phyloP scores from a whole-genome alignment of 1,139 yeast genomes.

The Lodderomyces theae region DNA sequence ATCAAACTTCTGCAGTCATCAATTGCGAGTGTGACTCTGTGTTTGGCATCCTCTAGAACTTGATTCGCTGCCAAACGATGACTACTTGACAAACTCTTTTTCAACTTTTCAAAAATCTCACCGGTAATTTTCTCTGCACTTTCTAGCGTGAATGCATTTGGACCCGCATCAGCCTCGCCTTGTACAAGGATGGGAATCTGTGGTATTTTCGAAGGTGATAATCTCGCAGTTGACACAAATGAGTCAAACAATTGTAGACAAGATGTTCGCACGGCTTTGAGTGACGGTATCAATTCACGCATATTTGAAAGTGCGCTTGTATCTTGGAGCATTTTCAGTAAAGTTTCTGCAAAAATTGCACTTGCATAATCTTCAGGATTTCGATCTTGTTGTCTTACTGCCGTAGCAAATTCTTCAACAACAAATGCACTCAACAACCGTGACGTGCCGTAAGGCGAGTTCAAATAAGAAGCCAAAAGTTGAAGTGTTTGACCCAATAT shows the following conservation, averaged over 20 bases:
- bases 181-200: slow-evolving; percentile 85
- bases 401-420: slow-evolving; percentile 67
- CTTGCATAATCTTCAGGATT: slow-evolving; percentile 13
- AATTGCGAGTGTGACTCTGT: slow-evolving; percentile 63
- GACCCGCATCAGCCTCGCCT: slow-evolving; percentile 94
- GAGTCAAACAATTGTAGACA: slow-evolving; percentile 80
- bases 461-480: slow-evolving; percentile 39
- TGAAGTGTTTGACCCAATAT: slow-evolving; percentile 37
- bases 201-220: slow-evolving; percentile 75
- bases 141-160: slow-evolving; percentile 82
- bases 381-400: slow-evolving; percentile 21
- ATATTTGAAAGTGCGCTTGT: slow-evolving; percentile 54
- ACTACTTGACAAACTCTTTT: slow-evolving; percentile 64
- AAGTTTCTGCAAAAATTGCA: slow-evolving; percentile 28
- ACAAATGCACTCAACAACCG: slow-evolving; percentile 68
- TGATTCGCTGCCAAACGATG: slow-evolving; percentile 70
- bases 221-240: slow-evolving; percentile 71
- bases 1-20: slow-evolving; percentile 63
- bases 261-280: slow-evolving; percentile 82
- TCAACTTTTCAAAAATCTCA: slow-evolving; percentile 65
- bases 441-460: slow-evolving; percentile 76
- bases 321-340: slow-evolving; percentile 36
- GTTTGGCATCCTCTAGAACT: slow-evolving; percentile 76
- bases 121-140: slow-evolving; percentile 70
- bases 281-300: slow-evolving; percentile 82